Base-by-base conservation (phyloP, 2,329 filamentous ascomycete species). In the Spiromastix sp. region DNA sequence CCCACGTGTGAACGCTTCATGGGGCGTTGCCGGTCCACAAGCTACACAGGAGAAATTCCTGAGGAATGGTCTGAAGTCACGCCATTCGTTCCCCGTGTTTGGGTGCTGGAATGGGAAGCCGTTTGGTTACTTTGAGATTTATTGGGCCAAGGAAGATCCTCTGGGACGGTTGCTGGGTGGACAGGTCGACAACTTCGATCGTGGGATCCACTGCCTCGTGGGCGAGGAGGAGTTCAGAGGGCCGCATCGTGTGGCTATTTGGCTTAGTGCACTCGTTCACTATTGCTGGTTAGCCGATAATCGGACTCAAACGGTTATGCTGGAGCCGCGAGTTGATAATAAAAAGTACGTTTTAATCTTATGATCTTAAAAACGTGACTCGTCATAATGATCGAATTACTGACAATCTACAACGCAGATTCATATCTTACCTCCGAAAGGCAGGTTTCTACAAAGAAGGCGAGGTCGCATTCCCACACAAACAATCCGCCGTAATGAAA, bases 101-200 rank as follows among this genome's bases (percentile, higher is more conserved):
- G 91, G 84, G 1, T 79, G 86, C 54, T 98, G 89, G 84, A 85
- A 96, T 48, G 87, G 85, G 8, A 81, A 89, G 41, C 89, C 89
- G 0, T 98, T 96, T 61, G 91, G 86, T 0, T 98, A 93, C 56
- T 95, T 98, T 54, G 91, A 98, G 64, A 72, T 98, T 21, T 98
- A 98, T 63, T 98, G 91, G 89, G 85, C 91, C 3, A 94, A 93
- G 51, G 91, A 98, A 55, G 91, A 96, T 51, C 64, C 68, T 0
- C 57, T 98, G 1, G 85, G 84, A 0, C 72, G 70, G 31, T 70
- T 85, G 44, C 59, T 93, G 3, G 77, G 55, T 0, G 70, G 70
- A 15, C 70, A 73, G 3, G 75, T 78, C 0, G 74, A 72, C 5
- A 83, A 94, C 49, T 96, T 81, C 60, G 89, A 96, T 49, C 70